These are phyloP conservation scores for Ciborinia camelliae DNA, from an alignment of 2,329 filamentous ascomycete species.

Conservation along the genomic window DNA sequence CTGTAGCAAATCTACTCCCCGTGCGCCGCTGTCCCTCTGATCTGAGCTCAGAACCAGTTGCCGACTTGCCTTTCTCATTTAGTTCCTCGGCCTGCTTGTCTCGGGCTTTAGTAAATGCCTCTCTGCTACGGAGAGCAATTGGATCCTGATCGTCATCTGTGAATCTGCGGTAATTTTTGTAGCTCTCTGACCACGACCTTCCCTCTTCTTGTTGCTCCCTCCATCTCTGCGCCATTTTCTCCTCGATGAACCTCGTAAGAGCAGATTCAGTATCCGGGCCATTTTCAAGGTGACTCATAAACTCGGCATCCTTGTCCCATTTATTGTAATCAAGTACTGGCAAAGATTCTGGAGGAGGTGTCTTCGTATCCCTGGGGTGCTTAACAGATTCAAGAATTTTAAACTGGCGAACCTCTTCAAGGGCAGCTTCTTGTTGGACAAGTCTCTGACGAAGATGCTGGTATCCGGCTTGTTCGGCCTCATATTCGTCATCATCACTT, in stretches of 20 bases:
- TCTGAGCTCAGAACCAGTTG: slow-evolving; percentile 50
- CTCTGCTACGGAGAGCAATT: slow-evolving; percentile 32
- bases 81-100: slow-evolving; percentile 31
- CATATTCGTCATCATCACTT: slow-evolving; percentile 28
- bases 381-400: slow-evolving; percentile 26
- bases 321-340: slow-evolving; percentile 28
- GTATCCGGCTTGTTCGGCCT: slow-evolving; percentile 19
- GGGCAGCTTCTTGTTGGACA: slow-evolving; percentile 17
- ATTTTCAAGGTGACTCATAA: slow-evolving; percentile 29
- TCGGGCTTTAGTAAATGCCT: slow-evolving; percentile 31
- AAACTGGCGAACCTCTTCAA: slow-evolving; percentile 19
- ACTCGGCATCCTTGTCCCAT: slow-evolving; percentile 31
- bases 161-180: slow-evolving; percentile 32
- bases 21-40: slow-evolving; percentile 52
- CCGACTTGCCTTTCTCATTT: slow-evolving; percentile 30
- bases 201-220: slow-evolving; percentile 32
- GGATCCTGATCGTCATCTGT: slow-evolving; percentile 35
- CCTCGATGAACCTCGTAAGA: slow-evolving; percentile 25
- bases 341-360: slow-evolving; percentile 32
- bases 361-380: slow-evolving; percentile 32
- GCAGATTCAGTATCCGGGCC: slow-evolving; percentile 23
- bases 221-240: slow-evolving; percentile 21
- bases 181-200: slow-evolving; percentile 30
- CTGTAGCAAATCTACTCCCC: slow-evolving; percentile 60
- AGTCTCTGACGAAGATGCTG: slow-evolving; percentile 11